These are phyloP conservation scores for Arbutus unedo DNA, from an alignment of 148 eudicot genomes.

Conservation along the genomic window DNA sequence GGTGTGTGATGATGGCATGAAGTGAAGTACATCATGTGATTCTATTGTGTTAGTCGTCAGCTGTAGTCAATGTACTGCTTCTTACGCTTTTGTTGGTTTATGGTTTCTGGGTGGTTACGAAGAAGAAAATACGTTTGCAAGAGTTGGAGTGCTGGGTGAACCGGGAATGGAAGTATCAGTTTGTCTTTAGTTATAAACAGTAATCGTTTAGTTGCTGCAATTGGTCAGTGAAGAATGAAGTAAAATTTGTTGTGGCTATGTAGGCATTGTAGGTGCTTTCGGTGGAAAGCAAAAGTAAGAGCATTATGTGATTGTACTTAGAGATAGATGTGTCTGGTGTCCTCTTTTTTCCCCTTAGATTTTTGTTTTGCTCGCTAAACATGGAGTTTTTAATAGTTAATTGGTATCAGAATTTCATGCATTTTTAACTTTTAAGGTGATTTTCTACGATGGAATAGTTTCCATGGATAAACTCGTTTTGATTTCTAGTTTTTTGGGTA, in stretches of 20 bases:
- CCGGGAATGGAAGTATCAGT: not conserved
- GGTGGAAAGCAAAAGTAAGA: not conserved
- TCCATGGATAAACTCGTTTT: not conserved
- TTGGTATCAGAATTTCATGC: not conserved
- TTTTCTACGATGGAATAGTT: not conserved
- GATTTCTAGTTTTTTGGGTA: not conserved
- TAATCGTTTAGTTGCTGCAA: not conserved
- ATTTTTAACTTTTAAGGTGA: not conserved
- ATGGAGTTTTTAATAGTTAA: not conserved
- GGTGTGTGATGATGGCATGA: no score
- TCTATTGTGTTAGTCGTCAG: not conserved
- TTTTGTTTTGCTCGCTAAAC: not conserved
- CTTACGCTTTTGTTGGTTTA: not conserved
- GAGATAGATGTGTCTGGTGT: not conserved
- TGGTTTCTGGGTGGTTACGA: not conserved
- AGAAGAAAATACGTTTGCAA: not conserved
- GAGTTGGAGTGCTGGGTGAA: not conserved
- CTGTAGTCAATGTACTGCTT: not conserved
- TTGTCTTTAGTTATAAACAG: not conserved
- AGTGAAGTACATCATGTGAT: not conserved
- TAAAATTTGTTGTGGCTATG: not conserved
- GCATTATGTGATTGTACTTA: not conserved
- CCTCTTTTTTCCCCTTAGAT: not conserved
- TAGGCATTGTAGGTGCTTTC: not conserved
- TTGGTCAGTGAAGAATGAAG: not conserved